Evolutionary conservation across 192 early-diverging fungal species (phyloP).

Genomic region (Hyaloraphidium curvatum): DNA sequence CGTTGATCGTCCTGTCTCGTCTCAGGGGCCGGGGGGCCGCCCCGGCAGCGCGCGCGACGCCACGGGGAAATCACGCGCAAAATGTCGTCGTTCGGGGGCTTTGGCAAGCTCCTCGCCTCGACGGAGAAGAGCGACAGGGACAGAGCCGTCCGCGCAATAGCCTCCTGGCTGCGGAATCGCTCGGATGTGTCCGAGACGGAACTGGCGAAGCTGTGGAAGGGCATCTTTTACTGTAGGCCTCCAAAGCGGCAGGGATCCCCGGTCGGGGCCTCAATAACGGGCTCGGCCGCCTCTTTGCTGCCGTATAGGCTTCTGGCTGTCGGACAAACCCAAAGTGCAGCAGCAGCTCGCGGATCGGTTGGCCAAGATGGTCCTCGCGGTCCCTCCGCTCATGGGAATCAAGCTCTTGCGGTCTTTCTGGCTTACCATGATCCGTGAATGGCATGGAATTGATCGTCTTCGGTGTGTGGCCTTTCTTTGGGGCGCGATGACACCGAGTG

Average conservation of each 20-base stretch:
- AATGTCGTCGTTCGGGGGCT: too few species aligned
- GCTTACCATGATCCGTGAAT: conserved; percentile 42
- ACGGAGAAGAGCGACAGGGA: conserved; percentile 51
- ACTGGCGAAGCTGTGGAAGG: conserved; percentile 76
- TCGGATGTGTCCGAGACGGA: conserved; percentile 35
- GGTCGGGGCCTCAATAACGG: background rate
- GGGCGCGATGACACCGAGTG: background rate
- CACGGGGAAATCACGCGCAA: too few species aligned
- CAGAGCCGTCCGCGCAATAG: conserved; percentile 40
- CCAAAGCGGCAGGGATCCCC: background rate
- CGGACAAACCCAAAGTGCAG: conserved; percentile 82
- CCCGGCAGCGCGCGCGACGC: too few species aligned
- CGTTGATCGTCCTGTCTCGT: too few species aligned
- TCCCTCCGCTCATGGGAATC: conserved; percentile 26
- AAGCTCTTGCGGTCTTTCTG: conserved; percentile 42
- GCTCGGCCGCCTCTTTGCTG: background rate
- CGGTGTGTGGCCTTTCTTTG: conserved; percentile 18
- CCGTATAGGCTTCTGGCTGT: conserved; percentile 76
- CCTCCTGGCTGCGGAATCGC: conserved; percentile 30
- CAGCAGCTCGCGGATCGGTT: conserved; percentile 67
- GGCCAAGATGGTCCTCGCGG: conserved; percentile 29
- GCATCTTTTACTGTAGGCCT: conserved; percentile 70
- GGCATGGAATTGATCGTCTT: conserved; percentile 59
- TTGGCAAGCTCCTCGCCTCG: background rate
- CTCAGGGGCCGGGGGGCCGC: too few species aligned